Base-by-base conservation (phyloP, 495 filamentous ascomycete genomes). In the Neurospora sp. region DNA sequence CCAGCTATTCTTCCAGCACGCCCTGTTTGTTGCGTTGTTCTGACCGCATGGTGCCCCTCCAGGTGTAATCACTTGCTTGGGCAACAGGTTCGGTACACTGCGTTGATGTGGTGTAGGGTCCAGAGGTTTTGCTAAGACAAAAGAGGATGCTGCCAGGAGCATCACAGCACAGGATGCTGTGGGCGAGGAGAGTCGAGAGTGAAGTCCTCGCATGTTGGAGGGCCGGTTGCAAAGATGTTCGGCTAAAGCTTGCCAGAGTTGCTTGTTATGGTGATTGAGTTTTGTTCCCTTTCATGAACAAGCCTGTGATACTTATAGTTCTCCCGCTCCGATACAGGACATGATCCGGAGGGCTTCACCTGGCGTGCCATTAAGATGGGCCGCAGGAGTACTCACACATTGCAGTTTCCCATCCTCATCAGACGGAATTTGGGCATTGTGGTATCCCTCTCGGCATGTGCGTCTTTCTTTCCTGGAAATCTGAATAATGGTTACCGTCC, bases 1-100 rank as follows among this genome's bases (percentile, higher is more conserved):
- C 72, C 77, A 82, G 66, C 70, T 74, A 41, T 78, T 76, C 61
- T 72, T 78, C 81, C 81, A 82, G 71, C 81, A 82, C 0, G 69
- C 71, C 4, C 81, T 71, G 71, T 82, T 81, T 8, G 76, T 76
- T 20, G 78, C 72, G 16, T 79, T 81, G 73, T 81, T 76, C 16
- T 79, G 78, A 1, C 80, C 78, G 59, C 78, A 79, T 1, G 78
- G 78, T 38, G 70, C 72, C 37, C 78, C 78, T 5, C 78, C 78
- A 14, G 78, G 78, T 10, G 59, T 78, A 71, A 79, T 76, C 53
- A 75, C 77, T 41, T 78, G 77, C 40, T 74, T 73, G 3, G 77
- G 74, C 12, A 73, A n/a, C 37, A 77, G 71, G 66, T 75, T 35
- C 72, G 3, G 68, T 66, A 48, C 37, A 48, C 3, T 61, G 31